phyloP scores from a whole-genome alignment of 2,329 filamentous ascomycete genomes.

The Sarocladium kiliense region DNA sequence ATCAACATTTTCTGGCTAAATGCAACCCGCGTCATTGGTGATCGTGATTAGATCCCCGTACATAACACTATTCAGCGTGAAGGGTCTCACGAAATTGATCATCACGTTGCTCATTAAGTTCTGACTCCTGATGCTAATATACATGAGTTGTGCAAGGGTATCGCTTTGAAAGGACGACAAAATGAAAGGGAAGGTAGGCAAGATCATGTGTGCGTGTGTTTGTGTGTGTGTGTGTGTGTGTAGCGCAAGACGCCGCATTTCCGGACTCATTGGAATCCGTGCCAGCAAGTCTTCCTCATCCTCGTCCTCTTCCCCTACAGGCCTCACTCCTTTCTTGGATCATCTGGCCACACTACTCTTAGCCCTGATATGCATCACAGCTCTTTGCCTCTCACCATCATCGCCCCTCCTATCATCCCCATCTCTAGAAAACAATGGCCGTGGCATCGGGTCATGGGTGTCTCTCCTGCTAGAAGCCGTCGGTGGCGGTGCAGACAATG shows the following conservation, averaged over 20 bases:
- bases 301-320: background rate
- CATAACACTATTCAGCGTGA: too few relatives aligned
- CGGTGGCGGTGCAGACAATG: background rate
- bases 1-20: background rate
- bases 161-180: background rate
- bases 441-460: slow-evolving; percentile 17
- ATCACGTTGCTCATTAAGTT: background rate
- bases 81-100: too few relatives aligned
- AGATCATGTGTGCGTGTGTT: background rate
- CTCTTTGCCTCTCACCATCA: slow-evolving; percentile 17
- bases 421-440: slow-evolving; percentile 23
- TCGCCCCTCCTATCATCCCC: slow-evolving; percentile 23
- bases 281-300: background rate
- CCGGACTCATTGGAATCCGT: background rate
- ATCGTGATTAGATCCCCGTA: too few relatives aligned
- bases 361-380: slow-evolving; percentile 25
- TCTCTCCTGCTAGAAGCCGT: background rate
- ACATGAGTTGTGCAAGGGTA: background rate
- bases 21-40: background rate
- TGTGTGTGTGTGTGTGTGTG: too few relatives aligned
- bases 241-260: background rate
- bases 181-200: background rate
- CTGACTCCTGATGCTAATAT: background rate
- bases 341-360: slow-evolving; percentile 6
- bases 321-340: too few relatives aligned